Evolutionary conservation across 257 asterid species (phyloP).

Genomic region (Ajuga chamaepitys): DNA sequence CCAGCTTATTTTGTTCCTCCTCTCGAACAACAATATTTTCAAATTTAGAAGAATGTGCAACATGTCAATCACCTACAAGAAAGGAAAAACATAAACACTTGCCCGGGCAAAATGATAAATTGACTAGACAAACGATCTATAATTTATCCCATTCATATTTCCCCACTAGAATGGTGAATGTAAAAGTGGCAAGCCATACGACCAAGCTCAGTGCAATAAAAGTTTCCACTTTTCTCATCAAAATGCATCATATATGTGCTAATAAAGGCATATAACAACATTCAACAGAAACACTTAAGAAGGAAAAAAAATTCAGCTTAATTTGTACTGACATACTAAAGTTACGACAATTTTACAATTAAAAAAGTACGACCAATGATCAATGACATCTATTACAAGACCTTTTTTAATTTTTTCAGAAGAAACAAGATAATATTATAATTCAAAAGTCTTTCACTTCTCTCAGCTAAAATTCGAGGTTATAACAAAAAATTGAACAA

Average conservation of each 20-base stretch:
- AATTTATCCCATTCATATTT: conserved; percentile 25
- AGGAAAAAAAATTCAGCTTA: too few species aligned
- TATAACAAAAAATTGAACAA: background rate
- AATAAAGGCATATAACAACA: too few species aligned
- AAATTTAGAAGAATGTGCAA: conserved; percentile 93
- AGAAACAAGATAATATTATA: too few species aligned
- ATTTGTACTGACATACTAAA: background rate
- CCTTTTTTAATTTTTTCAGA: too few species aligned
- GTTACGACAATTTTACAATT: too few species aligned
- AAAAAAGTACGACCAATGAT: too few species aligned
- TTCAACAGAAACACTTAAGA: too few species aligned
- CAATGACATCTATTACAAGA: too few species aligned
- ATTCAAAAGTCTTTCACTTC: too few species aligned
- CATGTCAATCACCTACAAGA: conserved; percentile 79
- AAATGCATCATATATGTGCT: conserved; percentile 99
- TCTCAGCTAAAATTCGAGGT: too few species aligned
- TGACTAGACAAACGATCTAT: background rate
- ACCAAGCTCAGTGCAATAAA: conserved; percentile 97
- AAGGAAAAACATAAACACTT: conserved; percentile 8
- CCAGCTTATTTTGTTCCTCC: conserved; percentile 94
- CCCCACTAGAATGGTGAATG: conserved; percentile 94
- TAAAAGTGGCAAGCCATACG: conserved; percentile 99
- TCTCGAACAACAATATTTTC: conserved; percentile 93
- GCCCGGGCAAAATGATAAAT: conserved; percentile 12
- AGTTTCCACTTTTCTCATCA: conserved; percentile 98